These are phyloP conservation scores for Candida tetrigidarum DNA, from an alignment of 1,139 yeast genomes.

Conservation along the genomic window DNA sequence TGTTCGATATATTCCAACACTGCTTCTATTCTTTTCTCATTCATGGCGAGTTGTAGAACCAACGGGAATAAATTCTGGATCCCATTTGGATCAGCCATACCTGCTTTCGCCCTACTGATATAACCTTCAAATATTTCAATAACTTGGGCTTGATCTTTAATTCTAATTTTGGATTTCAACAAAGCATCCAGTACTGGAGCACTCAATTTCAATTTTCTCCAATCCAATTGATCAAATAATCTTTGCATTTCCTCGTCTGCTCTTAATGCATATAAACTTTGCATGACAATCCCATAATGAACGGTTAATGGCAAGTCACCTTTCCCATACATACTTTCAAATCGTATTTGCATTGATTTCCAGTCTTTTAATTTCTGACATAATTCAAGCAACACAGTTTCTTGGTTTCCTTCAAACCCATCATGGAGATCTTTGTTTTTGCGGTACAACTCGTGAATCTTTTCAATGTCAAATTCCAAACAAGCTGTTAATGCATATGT, in stretches of 20 bases:
- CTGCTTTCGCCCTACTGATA: constrained; percentile 4
- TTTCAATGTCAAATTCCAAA: constrained; percentile 24
- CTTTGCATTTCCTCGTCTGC: constrained; percentile 56
- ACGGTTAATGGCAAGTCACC: constrained; percentile 57
- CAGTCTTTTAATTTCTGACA: constrained; percentile 61
- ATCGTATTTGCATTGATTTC: constrained; percentile 60
- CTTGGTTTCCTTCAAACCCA: constrained; percentile 33
- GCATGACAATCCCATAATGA: constrained; percentile 70
- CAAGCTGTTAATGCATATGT: constrained; percentile 36
- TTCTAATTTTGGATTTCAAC: constrained; percentile 48
- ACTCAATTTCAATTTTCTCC: constrained; percentile 53
- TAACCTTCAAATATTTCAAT: constrained; percentile 24
- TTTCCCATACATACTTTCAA: constrained; percentile 62
- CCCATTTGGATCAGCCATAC: constrained; percentile 7
- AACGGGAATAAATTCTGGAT: constrained; percentile 34
- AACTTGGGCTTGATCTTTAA: constrained; percentile 51
- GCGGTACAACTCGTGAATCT: constrained; percentile 31
- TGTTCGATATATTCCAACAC: constrained; percentile 48
- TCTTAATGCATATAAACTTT: constrained; percentile 62
- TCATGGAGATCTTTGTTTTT: constrained; percentile 28
- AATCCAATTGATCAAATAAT: constrained; percentile 51
- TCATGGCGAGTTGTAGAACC: constrained; percentile 44
- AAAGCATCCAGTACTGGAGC: constrained; percentile 52
- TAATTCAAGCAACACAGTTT: constrained; percentile 49
- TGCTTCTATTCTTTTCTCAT: constrained; percentile 35